Conservation (phyloP, 164 flowering plant species). For the Piper betle region DNA sequence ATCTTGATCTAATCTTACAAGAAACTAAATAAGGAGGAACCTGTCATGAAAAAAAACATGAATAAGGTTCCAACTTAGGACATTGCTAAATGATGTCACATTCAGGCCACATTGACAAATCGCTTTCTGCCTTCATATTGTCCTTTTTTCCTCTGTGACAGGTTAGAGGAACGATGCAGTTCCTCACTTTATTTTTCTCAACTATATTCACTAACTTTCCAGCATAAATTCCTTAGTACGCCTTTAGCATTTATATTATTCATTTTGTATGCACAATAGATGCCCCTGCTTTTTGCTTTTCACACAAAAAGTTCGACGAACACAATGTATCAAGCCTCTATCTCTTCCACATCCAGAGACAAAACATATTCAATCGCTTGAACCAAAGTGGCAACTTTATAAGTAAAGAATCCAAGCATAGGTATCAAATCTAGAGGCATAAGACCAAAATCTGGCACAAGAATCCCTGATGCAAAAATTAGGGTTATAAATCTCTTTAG, state of each 20-base stretch:
- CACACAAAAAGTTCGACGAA: neutral
- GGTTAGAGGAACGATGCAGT: neutral
- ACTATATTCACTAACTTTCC: neutral
- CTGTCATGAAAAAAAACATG: too few species aligned
- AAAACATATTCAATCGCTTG: conserved; percentile 35
- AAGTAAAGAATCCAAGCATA: conserved; percentile 90
- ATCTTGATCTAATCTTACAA: neutral
- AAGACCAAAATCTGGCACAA: conserved; percentile 71
- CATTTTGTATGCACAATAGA: neutral
- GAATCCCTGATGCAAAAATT: conserved; percentile 29
- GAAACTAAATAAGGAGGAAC: neutral
- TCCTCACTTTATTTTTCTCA: neutral
- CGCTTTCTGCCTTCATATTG: neutral
- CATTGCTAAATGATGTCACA: neutral
- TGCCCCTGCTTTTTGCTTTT: neutral
- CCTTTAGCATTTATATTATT: too few species aligned
- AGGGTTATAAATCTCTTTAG: neutral
- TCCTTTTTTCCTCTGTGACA: neutral
- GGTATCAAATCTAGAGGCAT: conserved; percentile 85
- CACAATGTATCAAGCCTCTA: neutral
- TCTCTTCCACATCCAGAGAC: neutral
- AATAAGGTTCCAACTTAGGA: neutral
- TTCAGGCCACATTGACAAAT: neutral
- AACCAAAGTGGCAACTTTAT: conserved; percentile 83
- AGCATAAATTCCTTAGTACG: too few species aligned